phyloP scores from a whole-genome alignment of 345 rosid species.

The Leavenworthia alabamica region DNA sequence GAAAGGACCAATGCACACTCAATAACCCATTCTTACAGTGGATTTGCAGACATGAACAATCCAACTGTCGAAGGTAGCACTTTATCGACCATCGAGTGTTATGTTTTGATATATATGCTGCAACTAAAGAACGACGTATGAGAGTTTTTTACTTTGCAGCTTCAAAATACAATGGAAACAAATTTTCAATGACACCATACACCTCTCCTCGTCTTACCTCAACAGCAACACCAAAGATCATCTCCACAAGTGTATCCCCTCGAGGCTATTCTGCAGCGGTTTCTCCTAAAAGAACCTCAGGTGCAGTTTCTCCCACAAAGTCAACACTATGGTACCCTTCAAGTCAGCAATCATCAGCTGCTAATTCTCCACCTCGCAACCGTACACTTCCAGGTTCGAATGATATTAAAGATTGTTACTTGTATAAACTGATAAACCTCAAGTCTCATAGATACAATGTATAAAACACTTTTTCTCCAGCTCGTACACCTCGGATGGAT shows the following conservation, averaged over 20 bases:
- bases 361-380: slow-evolving; percentile 78
- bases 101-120: neutral
- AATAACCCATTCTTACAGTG: slow-evolving; percentile 33
- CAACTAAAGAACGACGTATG: neutral
- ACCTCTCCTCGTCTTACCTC: slow-evolving; percentile 40
- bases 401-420: too few relatives aligned
- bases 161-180: slow-evolving; percentile 47
- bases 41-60: slow-evolving; percentile 37
- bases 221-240: slow-evolving; percentile 42
- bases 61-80: slow-evolving; percentile 56
- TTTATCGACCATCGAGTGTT: neutral
- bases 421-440: too few relatives aligned
- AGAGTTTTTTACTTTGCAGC: slow-evolving; percentile 32
- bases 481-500: slow-evolving; percentile 53
- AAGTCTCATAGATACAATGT: neutral
- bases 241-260: slow-evolving; percentile 64
- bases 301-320: slow-evolving; percentile 44
- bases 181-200: slow-evolving; percentile 73
- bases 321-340: slow-evolving; percentile 52
- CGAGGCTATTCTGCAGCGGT: slow-evolving; percentile 60
- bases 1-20: slow-evolving; percentile 40
- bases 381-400: slow-evolving; percentile 55
- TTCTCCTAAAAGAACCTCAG: slow-evolving; percentile 55
- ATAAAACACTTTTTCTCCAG: slow-evolving; percentile 25
- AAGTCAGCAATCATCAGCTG: slow-evolving; percentile 85